Base-by-base conservation (phyloP, 2,329 filamentous ascomycete genomes). In the Thyridium curvatum region DNA sequence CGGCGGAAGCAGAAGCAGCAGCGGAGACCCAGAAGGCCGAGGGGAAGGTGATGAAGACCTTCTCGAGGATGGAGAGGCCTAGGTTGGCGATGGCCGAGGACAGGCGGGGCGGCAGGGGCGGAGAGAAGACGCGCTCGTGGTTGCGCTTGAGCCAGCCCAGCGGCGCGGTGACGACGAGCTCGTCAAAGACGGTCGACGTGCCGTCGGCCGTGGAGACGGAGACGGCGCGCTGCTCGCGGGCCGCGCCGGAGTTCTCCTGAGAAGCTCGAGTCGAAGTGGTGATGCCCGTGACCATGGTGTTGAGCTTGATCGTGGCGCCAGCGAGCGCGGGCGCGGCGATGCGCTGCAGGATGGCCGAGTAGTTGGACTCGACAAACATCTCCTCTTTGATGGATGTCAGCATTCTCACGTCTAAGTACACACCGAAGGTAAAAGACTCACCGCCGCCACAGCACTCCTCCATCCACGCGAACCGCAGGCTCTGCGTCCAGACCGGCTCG, bases 361-460 rank as follows among this genome's bases (percentile, higher is more conserved):
- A 82, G 3, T 75, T 82, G 2, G 69, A 75, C 4, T 74, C 73
- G 26, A 82, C 73, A 44, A 82, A 80, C 26, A 77, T 66, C 48
- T 81, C 82, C 52, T 75, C 77, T 69, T 40, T 8, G 16, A 30
- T 30, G n/a, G n/a, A n/a, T n/a, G 21, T 34, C 34, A 39, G 30
- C 18, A 38, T n/a, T n/a, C 4, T 26, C 13, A 14, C 12, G 9
- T 12, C 18, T 5, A 4, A 8, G n/a, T 7, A 32, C 15, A 5
- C 4, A 34, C 9, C 18, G 8, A 2, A 14, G 21, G 3, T 14
- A 14, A 32, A 14, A 26, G 6, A 40, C 63, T 44, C 54, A 66
- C 69, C 65, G 14, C 79, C 79, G 48, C 82, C 78, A 35, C 82
- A 74, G 41, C 76, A 81, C 52, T 82, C 77, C 51, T 84, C 79